Base-by-base conservation (phyloP, 495 filamentous ascomycete species). In the Cercophora samala region DNA sequence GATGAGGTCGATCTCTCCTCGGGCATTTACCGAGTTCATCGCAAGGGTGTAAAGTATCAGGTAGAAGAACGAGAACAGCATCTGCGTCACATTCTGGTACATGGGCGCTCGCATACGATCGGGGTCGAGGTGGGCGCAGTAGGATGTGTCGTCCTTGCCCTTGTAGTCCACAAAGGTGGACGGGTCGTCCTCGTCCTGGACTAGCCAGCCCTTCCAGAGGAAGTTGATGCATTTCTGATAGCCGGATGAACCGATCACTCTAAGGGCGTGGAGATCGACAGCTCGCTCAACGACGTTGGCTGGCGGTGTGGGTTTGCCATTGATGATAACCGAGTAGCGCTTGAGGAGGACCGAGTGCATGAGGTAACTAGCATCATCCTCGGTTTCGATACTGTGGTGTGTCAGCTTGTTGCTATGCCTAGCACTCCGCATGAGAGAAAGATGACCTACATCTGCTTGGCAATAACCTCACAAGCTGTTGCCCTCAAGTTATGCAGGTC, bases 141-240 rank as follows among this genome's bases (percentile, higher is more conserved):
- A 96, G 37, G 80, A 80, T 3, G 86, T 87, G 71, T 93, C 90
- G 56, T 85, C 88, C 71, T 90, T 91, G 18, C 90, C 79, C 71
- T 86, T 85, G 79, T 96, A 99, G 70, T 90, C 87, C 25, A 97
- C 84, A 71, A 98, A 99, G 24, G 86, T 88, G 15, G 88, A 86
- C 4, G 93, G 92, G 70, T 98, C 93, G 53, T 91, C 85, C 64
- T 96, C 91, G 67, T 98, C 91, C 73, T 98, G 95, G 13, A 94
- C 86, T n/a, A 97, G 84, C 95, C 95, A 99, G 53, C 95, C 95
- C 65, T 85, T 86, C 95, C 95, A 99, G 60, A 99, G 88, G 71
- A 92, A 93, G 58, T 82, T 85, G 72, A 97, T 91, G 73, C 94
- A 97, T 71, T 82, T 95, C 72, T 99, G 95, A 72, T 97, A 99